These are phyloP conservation scores for Pyrus betulifolia DNA, from an alignment of 306 rosid species.

Conservation along the genomic window DNA sequence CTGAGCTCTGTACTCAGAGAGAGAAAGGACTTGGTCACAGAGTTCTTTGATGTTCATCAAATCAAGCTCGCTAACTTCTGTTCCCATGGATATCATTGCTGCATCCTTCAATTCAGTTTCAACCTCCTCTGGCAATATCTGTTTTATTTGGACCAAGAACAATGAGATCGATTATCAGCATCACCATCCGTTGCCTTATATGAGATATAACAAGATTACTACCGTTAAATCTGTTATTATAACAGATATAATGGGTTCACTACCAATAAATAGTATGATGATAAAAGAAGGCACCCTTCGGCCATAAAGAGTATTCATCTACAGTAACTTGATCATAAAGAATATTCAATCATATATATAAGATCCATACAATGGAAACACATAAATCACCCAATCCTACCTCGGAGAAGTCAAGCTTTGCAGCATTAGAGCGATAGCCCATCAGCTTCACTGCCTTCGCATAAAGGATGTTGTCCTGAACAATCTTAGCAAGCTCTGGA, in stretches of 20 bases:
- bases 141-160: neutral
- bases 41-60: constrained; percentile 66
- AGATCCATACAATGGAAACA: neutral
- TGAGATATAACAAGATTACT: neutral
- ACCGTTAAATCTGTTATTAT: neutral
- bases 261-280: neutral
- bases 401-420: constrained; percentile 86
- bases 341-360: neutral
- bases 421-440: constrained; percentile 83
- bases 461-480: constrained; percentile 74
- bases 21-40: constrained; percentile 89
- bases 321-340: neutral
- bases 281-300: neutral
- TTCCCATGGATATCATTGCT: constrained; percentile 87
- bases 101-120: constrained; percentile 82
- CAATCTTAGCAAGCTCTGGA: constrained; percentile 87
- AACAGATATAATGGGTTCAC: neutral
- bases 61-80: constrained; percentile 92
- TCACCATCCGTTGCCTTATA: neutral
- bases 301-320: neutral
- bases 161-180: neutral
- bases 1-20: constrained; percentile 82
- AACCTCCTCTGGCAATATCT: constrained; percentile 76
- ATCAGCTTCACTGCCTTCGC: constrained; percentile 84
- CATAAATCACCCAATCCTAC: constrained; percentile 22